Conservation (phyloP, 306 rosid genomes). For the Glycine latifolia region DNA sequence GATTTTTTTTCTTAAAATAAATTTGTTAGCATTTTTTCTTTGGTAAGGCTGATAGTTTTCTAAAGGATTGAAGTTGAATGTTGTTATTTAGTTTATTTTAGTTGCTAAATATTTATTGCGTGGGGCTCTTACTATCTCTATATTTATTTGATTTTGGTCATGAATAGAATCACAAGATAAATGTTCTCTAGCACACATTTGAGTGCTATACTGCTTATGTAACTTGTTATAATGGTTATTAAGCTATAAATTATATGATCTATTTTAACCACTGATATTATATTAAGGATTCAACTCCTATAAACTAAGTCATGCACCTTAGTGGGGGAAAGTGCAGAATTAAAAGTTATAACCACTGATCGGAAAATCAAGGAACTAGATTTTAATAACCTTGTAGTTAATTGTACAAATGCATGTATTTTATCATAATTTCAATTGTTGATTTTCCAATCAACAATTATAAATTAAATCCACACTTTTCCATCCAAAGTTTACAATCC, state of each 20-base stretch:
- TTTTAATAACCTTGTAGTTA: background rate
- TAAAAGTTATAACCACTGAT: background rate
- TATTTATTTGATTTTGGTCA: conserved; percentile 19
- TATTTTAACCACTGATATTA: too few relatives aligned
- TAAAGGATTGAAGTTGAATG: conserved; percentile 8
- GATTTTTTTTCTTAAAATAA: too few relatives aligned
- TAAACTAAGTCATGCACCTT: background rate
- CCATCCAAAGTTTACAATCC: background rate
- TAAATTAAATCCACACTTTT: background rate
- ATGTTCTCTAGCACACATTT: background rate
- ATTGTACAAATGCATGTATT: background rate
- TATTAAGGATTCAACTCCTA: background rate
- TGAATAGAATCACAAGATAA: background rate
- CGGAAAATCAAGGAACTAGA: background rate
- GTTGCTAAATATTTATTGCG: background rate
- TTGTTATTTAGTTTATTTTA: conserved; percentile 2
- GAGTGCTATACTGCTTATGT: background rate
- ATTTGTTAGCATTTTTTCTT: too few relatives aligned
- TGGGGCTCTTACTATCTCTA: background rate
- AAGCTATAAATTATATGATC: background rate
- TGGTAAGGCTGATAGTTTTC: too few relatives aligned
- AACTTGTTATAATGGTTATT: conserved; percentile 8
- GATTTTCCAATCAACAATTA: background rate
- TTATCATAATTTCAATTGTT: background rate
- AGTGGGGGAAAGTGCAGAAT: background rate